These are phyloP conservation scores for Epichloe coenophiala DNA, from an alignment of 2,329 filamentous ascomycete species.

Conservation along the genomic window DNA sequence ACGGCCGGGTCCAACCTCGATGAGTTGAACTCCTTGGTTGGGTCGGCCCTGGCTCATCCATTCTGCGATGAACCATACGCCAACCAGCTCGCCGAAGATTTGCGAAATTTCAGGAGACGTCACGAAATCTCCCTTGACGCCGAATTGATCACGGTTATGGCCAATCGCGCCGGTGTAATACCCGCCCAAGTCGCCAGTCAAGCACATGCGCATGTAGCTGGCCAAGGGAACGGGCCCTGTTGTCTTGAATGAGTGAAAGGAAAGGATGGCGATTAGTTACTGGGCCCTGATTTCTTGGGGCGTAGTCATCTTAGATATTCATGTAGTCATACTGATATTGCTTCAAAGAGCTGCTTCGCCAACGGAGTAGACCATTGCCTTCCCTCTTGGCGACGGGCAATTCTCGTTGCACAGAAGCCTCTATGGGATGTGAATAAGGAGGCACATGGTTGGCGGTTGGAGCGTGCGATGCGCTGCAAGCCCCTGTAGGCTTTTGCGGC, in stretches of 20 bases:
- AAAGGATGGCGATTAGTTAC: not conserved
- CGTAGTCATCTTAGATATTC: not conserved
- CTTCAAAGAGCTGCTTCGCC: conserved; percentile 73
- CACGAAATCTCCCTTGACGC: conserved; percentile 86
- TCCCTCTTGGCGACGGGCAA: conserved; percentile 14
- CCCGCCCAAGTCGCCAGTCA: conserved; percentile 78
- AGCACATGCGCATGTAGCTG: conserved; percentile 95
- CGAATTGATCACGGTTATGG: conserved; percentile 71
- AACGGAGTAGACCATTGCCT: conserved; percentile 85
- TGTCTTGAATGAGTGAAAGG: conserved; percentile 22
- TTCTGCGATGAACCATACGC: conserved; percentile 89
- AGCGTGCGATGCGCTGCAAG: conserved; percentile 2
- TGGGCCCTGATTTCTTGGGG: too few relatives aligned
- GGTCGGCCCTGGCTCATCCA: conserved; percentile 84
- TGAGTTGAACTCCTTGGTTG: conserved; percentile 64
- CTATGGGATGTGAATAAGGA: not conserved
- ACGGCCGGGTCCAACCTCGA: conserved; percentile 87
- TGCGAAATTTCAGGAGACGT: conserved; percentile 97
- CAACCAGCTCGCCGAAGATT: conserved; percentile 87
- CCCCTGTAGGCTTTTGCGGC: not conserved
- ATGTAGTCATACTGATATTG: conserved; percentile 54
- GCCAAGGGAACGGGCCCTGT: conserved; percentile 88
- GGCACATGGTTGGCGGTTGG: not conserved
- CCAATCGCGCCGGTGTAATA: conserved; percentile 76
- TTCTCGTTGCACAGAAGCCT: conserved; percentile 1